A percentile compares a stretch with the other conserved stretches of the same genome.
Evolutionary conservation across 2,329 filamentous ascomycete species (phyloP).

Genomic region (Periconia sp.): DNA sequence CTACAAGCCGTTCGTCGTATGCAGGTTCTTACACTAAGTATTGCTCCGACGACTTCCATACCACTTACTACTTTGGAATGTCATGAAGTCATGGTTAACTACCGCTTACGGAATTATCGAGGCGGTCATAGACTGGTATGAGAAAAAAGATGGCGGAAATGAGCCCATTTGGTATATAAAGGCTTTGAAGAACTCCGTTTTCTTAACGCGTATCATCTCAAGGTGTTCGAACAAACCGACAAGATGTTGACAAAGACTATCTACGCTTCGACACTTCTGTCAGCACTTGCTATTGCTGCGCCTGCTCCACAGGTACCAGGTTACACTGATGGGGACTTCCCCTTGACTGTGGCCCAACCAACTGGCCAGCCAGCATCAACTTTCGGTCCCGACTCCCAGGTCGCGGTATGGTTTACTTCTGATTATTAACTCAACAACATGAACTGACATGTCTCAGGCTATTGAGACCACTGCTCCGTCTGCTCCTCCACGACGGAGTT

Average conservation of each 20-base stretch:
- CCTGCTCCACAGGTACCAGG: constrained; percentile 47
- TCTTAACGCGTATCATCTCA: not conserved
- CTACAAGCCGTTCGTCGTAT: not conserved
- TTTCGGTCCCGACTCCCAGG: constrained; percentile 49
- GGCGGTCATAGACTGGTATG: constrained; percentile 26
- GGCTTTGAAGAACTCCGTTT: not conserved
- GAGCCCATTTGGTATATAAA: constrained; percentile 12
- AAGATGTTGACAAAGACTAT: constrained; percentile 43
- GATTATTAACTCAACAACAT: too few species aligned
- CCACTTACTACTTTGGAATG: constrained; percentile 27
- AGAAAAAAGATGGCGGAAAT: not conserved
- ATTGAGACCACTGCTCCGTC: constrained; percentile 33
- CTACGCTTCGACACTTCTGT: constrained; percentile 37
- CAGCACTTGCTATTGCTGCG: constrained; percentile 39
- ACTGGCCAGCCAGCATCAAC: constrained; percentile 40
- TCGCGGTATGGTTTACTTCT: constrained; percentile 37
- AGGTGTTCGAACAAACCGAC: constrained; percentile 5
- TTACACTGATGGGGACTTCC: constrained; percentile 49
- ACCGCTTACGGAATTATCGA: constrained; percentile 6
- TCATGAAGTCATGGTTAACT: constrained; percentile 40
- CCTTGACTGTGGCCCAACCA: constrained; percentile 40
- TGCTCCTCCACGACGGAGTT: constrained; percentile 50
- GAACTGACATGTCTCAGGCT: constrained; percentile 4
- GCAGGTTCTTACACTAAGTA: constrained; percentile 1
- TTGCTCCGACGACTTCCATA: not conserved